A percentile compares a stretch with the other conserved stretches of the same genome.
Evolutionary conservation across 2,329 filamentous ascomycete species (phyloP).

Genomic region (Botrytis byssoidea): DNA sequence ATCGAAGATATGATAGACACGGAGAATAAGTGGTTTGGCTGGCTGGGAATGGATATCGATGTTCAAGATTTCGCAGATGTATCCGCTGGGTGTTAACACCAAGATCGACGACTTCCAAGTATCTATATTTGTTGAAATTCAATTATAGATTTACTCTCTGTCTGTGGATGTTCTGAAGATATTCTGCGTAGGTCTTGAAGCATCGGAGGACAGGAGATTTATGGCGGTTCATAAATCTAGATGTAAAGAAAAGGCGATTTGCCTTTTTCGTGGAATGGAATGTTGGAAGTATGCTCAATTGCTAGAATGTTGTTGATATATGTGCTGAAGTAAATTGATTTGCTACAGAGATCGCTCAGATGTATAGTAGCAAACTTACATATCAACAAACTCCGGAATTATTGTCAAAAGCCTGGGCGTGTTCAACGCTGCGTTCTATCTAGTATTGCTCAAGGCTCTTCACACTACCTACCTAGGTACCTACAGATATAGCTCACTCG

Average conservation of each 20-base stretch:
- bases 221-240: background rate
- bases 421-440: background rate
- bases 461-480: background rate
- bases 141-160: background rate
- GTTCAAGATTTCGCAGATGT: too few relatives aligned
- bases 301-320: background rate
- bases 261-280: background rate
- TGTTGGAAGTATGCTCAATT: background rate
- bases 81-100: background rate
- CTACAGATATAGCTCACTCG: background rate
- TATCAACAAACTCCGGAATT: background rate
- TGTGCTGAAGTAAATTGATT: background rate
- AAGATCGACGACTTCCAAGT: background rate
- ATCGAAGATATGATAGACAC: background rate
- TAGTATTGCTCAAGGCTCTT: background rate
- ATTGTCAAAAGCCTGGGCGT: background rate
- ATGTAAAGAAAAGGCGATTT: background rate
- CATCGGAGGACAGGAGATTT: background rate
- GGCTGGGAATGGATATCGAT: background rate
- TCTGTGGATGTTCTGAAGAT: background rate
- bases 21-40: background rate
- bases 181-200: background rate
- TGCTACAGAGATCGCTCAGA: too few relatives aligned
- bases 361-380: background rate
- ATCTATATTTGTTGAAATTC: background rate